These are phyloP conservation scores for Mycena floridula DNA, from an alignment of 768 basidiomycete genomes.

Conservation along the genomic window DNA sequence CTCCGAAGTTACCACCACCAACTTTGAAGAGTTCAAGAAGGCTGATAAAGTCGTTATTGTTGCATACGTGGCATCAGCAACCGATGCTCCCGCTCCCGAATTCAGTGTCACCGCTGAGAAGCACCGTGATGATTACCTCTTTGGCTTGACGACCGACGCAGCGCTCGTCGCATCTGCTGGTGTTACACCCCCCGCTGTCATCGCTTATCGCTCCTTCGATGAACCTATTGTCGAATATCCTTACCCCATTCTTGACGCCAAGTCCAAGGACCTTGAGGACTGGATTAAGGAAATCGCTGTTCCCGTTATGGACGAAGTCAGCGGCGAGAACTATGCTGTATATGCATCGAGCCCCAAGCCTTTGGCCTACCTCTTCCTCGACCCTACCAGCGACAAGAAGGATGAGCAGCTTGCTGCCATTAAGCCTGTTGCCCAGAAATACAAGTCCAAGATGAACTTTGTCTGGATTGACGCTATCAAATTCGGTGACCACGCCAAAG, in stretches of 20 bases:
- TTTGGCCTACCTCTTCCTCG: conserved; percentile 91
- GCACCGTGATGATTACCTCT: conserved; percentile 91
- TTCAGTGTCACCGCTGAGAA: conserved; percentile 80
- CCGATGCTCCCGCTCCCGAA: conserved; percentile 62
- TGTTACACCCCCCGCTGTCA: conserved; percentile 75
- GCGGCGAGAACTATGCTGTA: conserved; percentile 83
- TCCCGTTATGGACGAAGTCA: conserved; percentile 88
- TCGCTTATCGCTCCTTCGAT: conserved; percentile 91
- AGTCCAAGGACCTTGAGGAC: conserved; percentile 54
- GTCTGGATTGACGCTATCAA: conserved; percentile 97
- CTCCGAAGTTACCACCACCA: conserved; percentile 67
- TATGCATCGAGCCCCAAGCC: conserved; percentile 84
- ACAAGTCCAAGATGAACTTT: conserved; percentile 89
- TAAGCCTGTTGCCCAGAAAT: conserved; percentile 71
- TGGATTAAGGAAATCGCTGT: conserved; percentile 84
- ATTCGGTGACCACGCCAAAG: conserved; percentile 93
- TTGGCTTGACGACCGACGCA: conserved; percentile 77
- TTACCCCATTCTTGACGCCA: conserved; percentile 50
- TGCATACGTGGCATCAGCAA: conserved; percentile 73
- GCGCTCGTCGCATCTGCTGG: conserved; percentile 63
- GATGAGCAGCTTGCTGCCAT: conserved; percentile 61
- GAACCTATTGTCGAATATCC: conserved; percentile 71
- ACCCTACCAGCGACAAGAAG: conserved; percentile 63
- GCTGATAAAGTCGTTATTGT: conserved; percentile 89
- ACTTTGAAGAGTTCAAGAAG: conserved; percentile 78